Evolutionary conservation across 495 filamentous ascomycete genomes (phyloP).

Genomic region (Pseudomonodictys pantanalensis): DNA sequence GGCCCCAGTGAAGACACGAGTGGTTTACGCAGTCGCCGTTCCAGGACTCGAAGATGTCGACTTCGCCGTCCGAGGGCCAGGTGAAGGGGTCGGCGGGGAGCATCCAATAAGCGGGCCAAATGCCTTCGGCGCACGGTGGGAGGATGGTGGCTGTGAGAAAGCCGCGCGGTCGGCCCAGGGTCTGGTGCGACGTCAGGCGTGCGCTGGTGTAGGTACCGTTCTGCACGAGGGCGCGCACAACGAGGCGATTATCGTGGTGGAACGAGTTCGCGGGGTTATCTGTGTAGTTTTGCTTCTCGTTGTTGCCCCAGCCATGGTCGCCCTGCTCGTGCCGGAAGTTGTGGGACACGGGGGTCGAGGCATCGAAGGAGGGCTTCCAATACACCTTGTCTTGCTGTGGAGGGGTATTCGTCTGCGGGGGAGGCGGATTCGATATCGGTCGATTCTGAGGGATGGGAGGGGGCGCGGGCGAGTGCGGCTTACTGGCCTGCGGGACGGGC

Average conservation of each 20-base stretch:
- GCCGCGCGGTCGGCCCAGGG: conserved; percentile 42
- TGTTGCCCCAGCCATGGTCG: conserved; percentile 49
- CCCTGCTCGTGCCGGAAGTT: conserved; percentile 46
- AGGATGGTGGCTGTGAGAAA: conserved; percentile 39
- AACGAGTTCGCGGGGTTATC: conserved; percentile 41
- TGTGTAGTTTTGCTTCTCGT: conserved; percentile 48
- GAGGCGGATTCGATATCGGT: conserved; percentile 6
- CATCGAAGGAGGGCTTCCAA: conserved; percentile 42
- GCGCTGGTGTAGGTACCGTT: conserved; percentile 43
- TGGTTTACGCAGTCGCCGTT: conserved; percentile 43
- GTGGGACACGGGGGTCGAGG: conserved; percentile 37
- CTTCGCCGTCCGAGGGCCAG: conserved; percentile 37
- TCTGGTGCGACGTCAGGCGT: conserved; percentile 42
- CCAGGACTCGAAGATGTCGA: conserved; percentile 38
- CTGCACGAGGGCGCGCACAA: conserved; percentile 43
- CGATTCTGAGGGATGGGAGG: conserved; percentile 16
- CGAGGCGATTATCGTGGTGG: conserved; percentile 42
- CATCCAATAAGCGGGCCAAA: conserved; percentile 50
- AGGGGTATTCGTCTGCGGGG: neutral
- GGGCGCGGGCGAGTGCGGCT: conserved; percentile 15
- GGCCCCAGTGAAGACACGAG: conserved; percentile 49
- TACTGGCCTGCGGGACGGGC: conserved; percentile 24
- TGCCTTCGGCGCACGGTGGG: conserved; percentile 44
- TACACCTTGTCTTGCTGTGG: conserved; percentile 27
- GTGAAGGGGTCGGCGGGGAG: conserved; percentile 45